These are phyloP conservation scores for Camelina neglecta DNA, from an alignment of 345 rosid species.

Conservation along the genomic window DNA sequence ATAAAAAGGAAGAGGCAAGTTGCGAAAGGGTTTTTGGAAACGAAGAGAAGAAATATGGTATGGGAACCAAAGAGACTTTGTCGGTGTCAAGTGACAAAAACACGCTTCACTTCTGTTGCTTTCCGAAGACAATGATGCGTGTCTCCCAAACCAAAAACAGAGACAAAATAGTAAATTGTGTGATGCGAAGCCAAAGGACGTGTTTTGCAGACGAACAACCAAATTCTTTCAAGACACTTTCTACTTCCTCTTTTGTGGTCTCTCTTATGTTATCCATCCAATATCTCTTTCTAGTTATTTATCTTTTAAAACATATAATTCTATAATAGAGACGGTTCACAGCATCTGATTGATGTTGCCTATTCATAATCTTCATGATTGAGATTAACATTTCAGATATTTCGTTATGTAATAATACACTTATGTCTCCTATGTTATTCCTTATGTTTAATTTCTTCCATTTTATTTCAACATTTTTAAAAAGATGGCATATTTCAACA, in stretches of 20 bases:
- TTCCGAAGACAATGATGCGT: slow-evolving; percentile 39
- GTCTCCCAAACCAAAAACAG: slow-evolving; percentile 44
- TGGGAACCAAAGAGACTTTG: slow-evolving; percentile 31
- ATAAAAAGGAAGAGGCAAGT: slow-evolving; percentile 28
- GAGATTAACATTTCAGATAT: slow-evolving; percentile 28
- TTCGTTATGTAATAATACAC: slow-evolving; percentile 1
- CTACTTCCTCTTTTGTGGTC: slow-evolving; percentile 24
- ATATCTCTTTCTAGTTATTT: slow-evolving; percentile 19
- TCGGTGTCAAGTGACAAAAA: slow-evolving; percentile 16
- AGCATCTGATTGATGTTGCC: slow-evolving; percentile 36
- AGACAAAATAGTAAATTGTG: slow-evolving; percentile 38
- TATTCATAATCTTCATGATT: slow-evolving; percentile 29
- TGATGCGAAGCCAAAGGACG: slow-evolving; percentile 38
- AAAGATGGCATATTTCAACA: not conserved
- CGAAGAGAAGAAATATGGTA: slow-evolving; percentile 3
- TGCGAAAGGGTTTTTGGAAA: slow-evolving; percentile 16
- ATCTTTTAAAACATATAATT: not conserved
- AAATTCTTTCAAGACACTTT: not conserved
- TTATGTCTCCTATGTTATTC: slow-evolving; percentile 25
- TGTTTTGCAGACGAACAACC: slow-evolving; percentile 36
- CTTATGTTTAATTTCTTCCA: not conserved
- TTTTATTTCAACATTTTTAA: not conserved
- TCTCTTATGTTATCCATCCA: slow-evolving; percentile 29
- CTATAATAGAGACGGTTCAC: slow-evolving; percentile 29
- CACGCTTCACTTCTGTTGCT: slow-evolving; percentile 34